A percentile compares a stretch with the other conserved stretches of the same genome.
Evolutionary conservation across 768 basidiomycete species (phyloP).

Genomic region (Leccinum uliginosum): DNA sequence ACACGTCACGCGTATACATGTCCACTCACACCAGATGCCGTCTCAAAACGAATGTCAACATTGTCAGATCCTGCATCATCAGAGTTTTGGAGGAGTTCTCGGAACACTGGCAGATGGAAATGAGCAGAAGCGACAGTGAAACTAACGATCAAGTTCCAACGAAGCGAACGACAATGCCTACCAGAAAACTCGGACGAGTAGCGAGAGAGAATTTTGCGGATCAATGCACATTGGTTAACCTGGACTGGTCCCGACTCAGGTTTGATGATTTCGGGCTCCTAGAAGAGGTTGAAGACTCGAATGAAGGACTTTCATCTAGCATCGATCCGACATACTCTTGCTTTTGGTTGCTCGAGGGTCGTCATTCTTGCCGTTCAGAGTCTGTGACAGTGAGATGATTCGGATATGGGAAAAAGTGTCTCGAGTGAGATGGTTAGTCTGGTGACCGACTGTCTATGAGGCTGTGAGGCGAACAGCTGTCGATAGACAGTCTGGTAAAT

Average conservation of each 20-base stretch:
- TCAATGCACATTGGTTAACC: background rate
- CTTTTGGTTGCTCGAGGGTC: background rate
- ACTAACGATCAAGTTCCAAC: background rate
- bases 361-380: too few relatives aligned
- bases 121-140: background rate
- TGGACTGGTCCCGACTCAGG: background rate
- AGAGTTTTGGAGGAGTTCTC: background rate
- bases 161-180: background rate
- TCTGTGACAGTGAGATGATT: too few relatives aligned
- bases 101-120: constrained; percentile 53
- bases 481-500: too few relatives aligned
- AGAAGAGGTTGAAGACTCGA: background rate
- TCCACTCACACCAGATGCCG: constrained; percentile 35
- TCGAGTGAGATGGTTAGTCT: too few relatives aligned
- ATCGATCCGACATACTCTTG: background rate
- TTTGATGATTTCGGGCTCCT: background rate
- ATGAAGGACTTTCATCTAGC: background rate
- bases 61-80: constrained; percentile 43
- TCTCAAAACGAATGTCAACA: constrained; percentile 77
- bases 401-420: background rate
- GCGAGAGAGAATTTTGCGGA: background rate
- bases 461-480: too few relatives aligned
- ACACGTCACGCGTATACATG: background rate
- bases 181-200: background rate
- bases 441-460: too few relatives aligned